Evolutionary conservation across 2,329 filamentous ascomycete genomes (phyloP), one percentile per base, ranked within the genome.

Genomic region (Colletotrichum sansevieriae): DNA sequence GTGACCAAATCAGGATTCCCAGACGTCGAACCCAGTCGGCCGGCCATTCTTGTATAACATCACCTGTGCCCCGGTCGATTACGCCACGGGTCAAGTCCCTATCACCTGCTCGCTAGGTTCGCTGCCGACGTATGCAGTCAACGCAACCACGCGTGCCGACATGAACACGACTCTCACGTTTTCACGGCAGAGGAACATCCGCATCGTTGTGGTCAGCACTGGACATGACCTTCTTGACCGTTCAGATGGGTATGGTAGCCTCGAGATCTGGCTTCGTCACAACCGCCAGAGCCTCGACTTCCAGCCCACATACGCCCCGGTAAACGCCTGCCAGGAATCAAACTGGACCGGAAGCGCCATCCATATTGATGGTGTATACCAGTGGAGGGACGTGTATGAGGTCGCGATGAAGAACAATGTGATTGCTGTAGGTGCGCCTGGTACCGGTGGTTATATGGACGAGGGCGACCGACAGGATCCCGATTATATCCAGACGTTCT

Each of bases 401-500:
- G 73, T 74, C 10, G 78, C 78, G 9, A 71, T 74, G 46, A 65
- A 67, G 4, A 73, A 75, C 54, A 75, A 77, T 11, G 75, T 77
- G 55, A 60, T 80, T n/a, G 75, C 78, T 43, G 80, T 81, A 3
- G 75, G 75, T 6, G 78, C 80, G 2, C 81, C 81, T 1, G 71
- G 77, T 47, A 80, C 78, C 7, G 83, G 82, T 3, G 76, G 76
- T 3, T 83, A 84, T 71, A 77, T 82, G 73, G 83, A 83, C 61
- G 82, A 84, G 71, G 81, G 75, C 12, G 76, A 82, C 70, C 62
- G 74, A 1, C 71, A 78, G 20, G 78, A 82, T 60, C 75, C 77
- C 2, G 68, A 79, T 33, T 79, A 73, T 37, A 71, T 73, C 7
- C 2, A 74, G 39, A 71, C 75, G 2, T 82, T 82, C 62, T 82